Conservation (phyloP, 2,329 filamentous ascomycete genomes). For the Westerdykella sp. region DNA sequence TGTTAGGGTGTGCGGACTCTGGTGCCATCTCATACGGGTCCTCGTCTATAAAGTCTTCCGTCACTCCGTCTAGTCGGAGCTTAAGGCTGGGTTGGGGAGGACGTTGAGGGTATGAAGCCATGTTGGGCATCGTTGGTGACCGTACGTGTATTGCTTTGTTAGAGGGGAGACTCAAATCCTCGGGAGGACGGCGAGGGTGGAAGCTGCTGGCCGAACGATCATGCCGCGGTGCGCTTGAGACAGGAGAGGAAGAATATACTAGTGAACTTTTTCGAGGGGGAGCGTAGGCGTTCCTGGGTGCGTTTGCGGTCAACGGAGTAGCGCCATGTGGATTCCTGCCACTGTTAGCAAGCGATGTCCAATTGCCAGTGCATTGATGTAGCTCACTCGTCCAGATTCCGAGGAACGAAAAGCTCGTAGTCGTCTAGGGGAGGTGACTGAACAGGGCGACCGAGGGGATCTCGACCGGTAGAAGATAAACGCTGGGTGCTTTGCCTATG, state of each 20-base stretch:
- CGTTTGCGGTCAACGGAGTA: constrained; percentile 23
- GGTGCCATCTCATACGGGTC: constrained; percentile 26
- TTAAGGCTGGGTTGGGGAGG: constrained; percentile 24
- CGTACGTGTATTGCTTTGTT: constrained; percentile 21
- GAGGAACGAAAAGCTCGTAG: constrained; percentile 29
- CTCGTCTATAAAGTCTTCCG: constrained; percentile 33
- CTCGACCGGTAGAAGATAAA: constrained; percentile 27
- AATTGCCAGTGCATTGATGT: background rate
- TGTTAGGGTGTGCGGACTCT: constrained; percentile 22
- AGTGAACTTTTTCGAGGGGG: constrained; percentile 17
- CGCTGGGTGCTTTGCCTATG: constrained; percentile 15
- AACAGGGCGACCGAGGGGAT: constrained; percentile 18
- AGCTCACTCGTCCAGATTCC: constrained; percentile 37
- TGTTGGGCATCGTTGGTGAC: constrained; percentile 36
- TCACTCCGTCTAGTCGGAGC: constrained; percentile 33
- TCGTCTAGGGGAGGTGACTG: constrained; percentile 30
- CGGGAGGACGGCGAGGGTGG: constrained; percentile 20
- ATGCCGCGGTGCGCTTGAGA: constrained; percentile 25
- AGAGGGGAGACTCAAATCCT: constrained; percentile 18
- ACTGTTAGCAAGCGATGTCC: background rate
- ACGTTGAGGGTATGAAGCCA: constrained; percentile 25
- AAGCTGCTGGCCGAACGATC: constrained; percentile 32
- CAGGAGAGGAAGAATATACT: constrained; percentile 3
- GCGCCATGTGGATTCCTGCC: constrained; percentile 32
- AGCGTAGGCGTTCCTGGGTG: constrained; percentile 20